phyloP scores from a whole-genome alignment of 192 early-diverging fungal genomes.

The Rhizophagus sp. region DNA sequence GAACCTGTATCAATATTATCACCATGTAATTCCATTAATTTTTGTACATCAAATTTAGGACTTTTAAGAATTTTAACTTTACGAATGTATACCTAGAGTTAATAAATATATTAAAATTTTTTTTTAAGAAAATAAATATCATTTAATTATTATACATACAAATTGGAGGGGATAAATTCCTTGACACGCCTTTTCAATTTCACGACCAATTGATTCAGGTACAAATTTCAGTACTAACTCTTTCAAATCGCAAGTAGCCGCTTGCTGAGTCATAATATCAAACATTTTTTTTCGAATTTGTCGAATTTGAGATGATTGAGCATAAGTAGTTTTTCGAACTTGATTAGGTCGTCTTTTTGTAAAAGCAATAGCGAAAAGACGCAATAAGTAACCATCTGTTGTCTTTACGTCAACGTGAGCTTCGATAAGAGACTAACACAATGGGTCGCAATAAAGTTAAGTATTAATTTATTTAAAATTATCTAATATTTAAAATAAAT shows the following conservation, averaged over 20 bases:
- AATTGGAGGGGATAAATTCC: constrained; percentile 98
- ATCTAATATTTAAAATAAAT: not conserved
- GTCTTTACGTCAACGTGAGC: constrained; percentile 99
- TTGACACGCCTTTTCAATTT: constrained; percentile 97
- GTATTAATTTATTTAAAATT: not conserved
- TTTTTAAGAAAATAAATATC: not conserved
- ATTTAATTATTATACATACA: constrained; percentile 35
- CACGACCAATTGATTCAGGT: constrained; percentile 95
- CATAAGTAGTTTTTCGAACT: constrained; percentile 98
- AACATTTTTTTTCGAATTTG: constrained; percentile 99
- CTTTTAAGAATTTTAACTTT: constrained; percentile 99
- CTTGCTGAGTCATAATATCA: constrained; percentile 93
- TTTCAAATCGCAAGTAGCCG: constrained; percentile 86
- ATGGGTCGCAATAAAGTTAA: not conserved
- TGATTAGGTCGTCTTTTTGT: constrained; percentile 93
- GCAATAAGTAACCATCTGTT: constrained; percentile 99
- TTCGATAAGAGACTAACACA: constrained; percentile 84
- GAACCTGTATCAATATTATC: constrained; percentile 72
- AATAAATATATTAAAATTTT: not conserved
- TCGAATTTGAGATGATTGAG: constrained; percentile 94
- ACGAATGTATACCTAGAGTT: constrained; percentile 67
- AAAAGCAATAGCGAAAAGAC: constrained; percentile 97
- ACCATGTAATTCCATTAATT: constrained; percentile 97
- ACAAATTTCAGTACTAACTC: constrained; percentile 96
- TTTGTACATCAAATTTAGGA: constrained; percentile 93